A percentile compares a stretch with the other conserved stretches of the same genome.
Conservation (phyloP, 2,329 filamentous ascomycete genomes). For the Penicillium sclerotigenum region DNA sequence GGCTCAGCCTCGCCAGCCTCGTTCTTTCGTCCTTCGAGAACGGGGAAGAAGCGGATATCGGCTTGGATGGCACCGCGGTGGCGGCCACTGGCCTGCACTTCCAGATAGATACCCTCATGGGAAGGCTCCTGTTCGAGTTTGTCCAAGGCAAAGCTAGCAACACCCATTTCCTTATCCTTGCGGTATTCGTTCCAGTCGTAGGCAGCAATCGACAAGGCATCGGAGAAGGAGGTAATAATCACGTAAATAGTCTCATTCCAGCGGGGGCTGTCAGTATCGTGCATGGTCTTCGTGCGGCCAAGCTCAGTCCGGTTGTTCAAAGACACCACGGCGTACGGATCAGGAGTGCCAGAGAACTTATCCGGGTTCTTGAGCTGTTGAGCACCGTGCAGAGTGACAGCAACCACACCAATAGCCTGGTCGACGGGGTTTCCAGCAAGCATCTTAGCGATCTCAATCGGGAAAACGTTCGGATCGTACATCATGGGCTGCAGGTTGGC, state of each 20-base stretch:
- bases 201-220: conserved; percentile 77
- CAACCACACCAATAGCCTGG: conserved; percentile 90
- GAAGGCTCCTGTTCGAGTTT: conserved; percentile 72
- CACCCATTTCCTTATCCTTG: conserved; percentile 93
- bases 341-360: conserved; percentile 85
- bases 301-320: conserved; percentile 79
- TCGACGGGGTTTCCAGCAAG: conserved; percentile 89
- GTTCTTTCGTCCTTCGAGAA: conserved; percentile 64
- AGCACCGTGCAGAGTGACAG: conserved; percentile 85
- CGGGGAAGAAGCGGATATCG: conserved; percentile 93
- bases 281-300: conserved; percentile 82
- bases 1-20: conserved; percentile 76
- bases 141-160: conserved; percentile 80
- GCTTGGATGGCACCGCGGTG: conserved; percentile 73
- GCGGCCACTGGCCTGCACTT: conserved; percentile 81
- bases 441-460: conserved; percentile 98
- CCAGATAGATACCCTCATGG: conserved; percentile 79
- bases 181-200: conserved; percentile 94
- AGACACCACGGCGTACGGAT: conserved; percentile 83
- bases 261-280: conserved; percentile 78
- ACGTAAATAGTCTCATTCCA: conserved; percentile 98
- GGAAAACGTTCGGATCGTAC: conserved; percentile 97
- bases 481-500: conserved; percentile 93
- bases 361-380: conserved; percentile 92
- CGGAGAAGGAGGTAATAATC: conserved; percentile 86